Evolutionary conservation across 495 filamentous ascomycete species (phyloP).

Genomic region (Talaromyces stipitatus): DNA sequence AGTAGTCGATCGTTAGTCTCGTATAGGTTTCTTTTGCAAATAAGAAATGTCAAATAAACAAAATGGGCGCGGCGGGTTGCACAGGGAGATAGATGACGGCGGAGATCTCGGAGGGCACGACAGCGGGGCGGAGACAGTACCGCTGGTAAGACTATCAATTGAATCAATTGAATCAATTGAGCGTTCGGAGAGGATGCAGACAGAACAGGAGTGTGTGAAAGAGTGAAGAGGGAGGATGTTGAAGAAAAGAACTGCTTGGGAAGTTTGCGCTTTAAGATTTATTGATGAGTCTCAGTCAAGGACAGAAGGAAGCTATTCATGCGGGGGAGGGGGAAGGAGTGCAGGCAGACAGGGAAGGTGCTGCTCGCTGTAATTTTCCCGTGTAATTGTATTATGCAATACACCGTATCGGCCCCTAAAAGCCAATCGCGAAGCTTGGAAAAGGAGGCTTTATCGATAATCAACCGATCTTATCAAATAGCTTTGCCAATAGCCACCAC

Average conservation of each 20-base stretch:
- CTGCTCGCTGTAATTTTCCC: not conserved
- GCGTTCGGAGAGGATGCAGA: slow-evolving; percentile 6
- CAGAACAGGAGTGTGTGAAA: not conserved
- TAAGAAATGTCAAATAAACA: slow-evolving; percentile 6
- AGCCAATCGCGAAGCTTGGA: not conserved
- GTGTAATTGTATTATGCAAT: not conserved
- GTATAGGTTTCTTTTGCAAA: slow-evolving; percentile 1
- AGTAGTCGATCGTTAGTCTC: not conserved
- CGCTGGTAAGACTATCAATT: not conserved
- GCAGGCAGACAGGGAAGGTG: slow-evolving; percentile 1
- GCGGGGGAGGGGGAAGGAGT: slow-evolving; percentile 9
- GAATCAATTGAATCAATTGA: not conserved
- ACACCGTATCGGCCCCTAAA: not conserved
- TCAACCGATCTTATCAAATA: slow-evolving; percentile 1
- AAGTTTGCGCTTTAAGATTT: not conserved
- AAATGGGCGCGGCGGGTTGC: slow-evolving; percentile 4
- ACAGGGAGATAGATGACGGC: slow-evolving; percentile 4
- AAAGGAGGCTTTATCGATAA: not conserved
- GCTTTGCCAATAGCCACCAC: not conserved
- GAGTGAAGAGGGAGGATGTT: slow-evolving; percentile 12
- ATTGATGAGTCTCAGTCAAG: not conserved
- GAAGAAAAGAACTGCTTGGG: slow-evolving; percentile 12
- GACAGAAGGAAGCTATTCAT: not conserved
- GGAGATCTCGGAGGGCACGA: slow-evolving; percentile 7
- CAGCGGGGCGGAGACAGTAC: slow-evolving; percentile 6